Base-by-base conservation (phyloP, 768 basidiomycete species). In the Tricholoma terreum region DNA sequence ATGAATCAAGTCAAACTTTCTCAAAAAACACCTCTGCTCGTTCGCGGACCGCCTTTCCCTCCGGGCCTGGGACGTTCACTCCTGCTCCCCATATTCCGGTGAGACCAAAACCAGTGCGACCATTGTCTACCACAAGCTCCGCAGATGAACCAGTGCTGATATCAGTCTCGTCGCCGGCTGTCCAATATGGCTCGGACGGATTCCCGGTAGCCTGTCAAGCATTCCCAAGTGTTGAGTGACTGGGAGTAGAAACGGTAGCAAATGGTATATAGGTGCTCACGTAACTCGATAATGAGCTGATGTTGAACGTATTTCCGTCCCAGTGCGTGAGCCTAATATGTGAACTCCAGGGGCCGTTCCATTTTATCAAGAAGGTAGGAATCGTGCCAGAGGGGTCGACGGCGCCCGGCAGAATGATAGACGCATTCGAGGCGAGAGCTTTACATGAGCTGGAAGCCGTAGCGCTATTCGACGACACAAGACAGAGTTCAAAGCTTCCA, bases 21-120 rank as follows among this genome's bases (percentile, higher is more conserved):
- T 63, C 59, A 34, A 71, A 67, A 65, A 63, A 69, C 19, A 66
- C 58, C 58, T 69, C 68, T 3, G 69, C 61, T n/a, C 63, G 46
- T 9, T 69, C 68, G 43, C 60, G 59, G 7, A 57, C 60, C 2
- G 67, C 58, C 0, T 33, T 21, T 2, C 69, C 67, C 6, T 15
- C 11, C 1, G 64, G 65, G 46, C 52, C 56, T 35, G 54, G 36
- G 7, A 67, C 61, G 3, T 59, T 59, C 6, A 6, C 35, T 1
- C 67, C 66, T 0, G 64, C 62, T 24, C 67, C 69, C 67, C 67
- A 67, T 4, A 68, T 31, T 4, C 61, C 63, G 1, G 52, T 54
- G 7, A 68, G 7, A 1, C 61, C 66, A 48, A 69, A 43, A 4
- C 63, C 64, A 54, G 58, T 15, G 6, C 50, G 38, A 15, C 40